Evolutionary conservation across 495 filamentous ascomycete genomes (phyloP), one percentile per base, ranked within the genome.

Genomic region (Daldinia grandis): DNA sequence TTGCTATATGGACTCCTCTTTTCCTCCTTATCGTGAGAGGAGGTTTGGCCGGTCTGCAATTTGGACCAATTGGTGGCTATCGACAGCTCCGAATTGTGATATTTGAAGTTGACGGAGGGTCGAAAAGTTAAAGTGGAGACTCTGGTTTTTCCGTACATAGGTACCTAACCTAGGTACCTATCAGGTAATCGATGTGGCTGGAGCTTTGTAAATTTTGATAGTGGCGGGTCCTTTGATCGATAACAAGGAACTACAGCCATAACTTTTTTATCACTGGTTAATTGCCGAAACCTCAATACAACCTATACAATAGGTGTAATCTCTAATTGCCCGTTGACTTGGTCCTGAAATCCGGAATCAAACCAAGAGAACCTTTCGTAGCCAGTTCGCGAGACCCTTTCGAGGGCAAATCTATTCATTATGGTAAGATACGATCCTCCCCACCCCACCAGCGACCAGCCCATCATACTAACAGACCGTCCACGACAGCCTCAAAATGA

Each of bases 401-500:
- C 71, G 62, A 76, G 75, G 74, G 76, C 71, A 69, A 59, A 59
- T 66, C 35, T 27, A 69, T 64, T 64, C 58, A 62, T 59, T 63
- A 71, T 71, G 68, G 68, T 71, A 71, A 21, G 42, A 14, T 21
- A n/a, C n/a, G n/a, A n/a, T 14, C 15, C 19, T 19, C 14, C 5
- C 27, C 44, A 30, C 31, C 25, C 7, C 6, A 14, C 21, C 12
- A 58, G 3, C 5, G 47, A 54, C 21, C 7, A 30, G 37, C 12
- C 44, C 7, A 55, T 64, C 24, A 40, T 64, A 61, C 59, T 33
- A 44, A 30, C n/a, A 28, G 10, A 35, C 6, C 25, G 24, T 6
- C 25, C 4, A 51, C 61, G 56, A 60, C 74, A 92, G 92, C 92
- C 92, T 88, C 92, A 95, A 84, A 94, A 95, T 83, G 92, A 95